These are phyloP conservation scores for Leptomonas seymouri DNA, from an alignment of 208 protist genomes.

Conservation along the genomic window DNA sequence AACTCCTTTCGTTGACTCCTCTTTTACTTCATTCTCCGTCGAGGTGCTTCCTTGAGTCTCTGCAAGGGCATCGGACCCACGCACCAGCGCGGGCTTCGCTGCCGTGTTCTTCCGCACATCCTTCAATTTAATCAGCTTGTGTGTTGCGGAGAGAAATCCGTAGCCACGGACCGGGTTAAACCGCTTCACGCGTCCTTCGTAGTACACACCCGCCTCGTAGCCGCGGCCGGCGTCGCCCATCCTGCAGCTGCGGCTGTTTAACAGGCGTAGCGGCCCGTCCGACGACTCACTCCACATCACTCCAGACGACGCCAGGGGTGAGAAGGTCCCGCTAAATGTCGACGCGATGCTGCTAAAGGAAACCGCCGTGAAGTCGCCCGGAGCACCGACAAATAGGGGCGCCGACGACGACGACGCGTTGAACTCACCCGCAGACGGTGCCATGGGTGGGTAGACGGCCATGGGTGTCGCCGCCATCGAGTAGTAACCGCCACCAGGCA, in stretches of 20 bases:
- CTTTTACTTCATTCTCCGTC: not conserved
- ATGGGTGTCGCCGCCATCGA: too few species aligned
- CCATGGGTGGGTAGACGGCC: not conserved
- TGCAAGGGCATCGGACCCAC: not conserved
- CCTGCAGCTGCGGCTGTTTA: not conserved
- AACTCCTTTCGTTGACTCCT: not conserved
- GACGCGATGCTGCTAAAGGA: not conserved
- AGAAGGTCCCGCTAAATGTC: conserved; percentile 1
- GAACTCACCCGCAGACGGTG: not conserved
- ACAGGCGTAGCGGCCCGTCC: not conserved
- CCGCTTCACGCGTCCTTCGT: conserved; percentile 72
- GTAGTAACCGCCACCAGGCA: conserved; percentile 7
- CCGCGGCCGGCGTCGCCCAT: conserved; percentile 31
- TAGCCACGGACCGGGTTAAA: conserved; percentile 70
- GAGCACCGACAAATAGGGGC: not conserved
- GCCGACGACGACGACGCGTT: not conserved
- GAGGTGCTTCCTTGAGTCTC: not conserved
- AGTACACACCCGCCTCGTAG: conserved; percentile 56
- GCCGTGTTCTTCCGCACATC: not conserved
- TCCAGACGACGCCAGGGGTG: not conserved
- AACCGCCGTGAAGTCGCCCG: not conserved
- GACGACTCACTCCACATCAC: not conserved
- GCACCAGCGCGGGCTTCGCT: not conserved
- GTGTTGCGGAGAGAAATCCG: conserved; percentile 58
- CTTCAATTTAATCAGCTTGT: conserved; percentile 34